These are phyloP conservation scores for Mikania micrantha DNA, from an alignment of 129 eudicot species.

Conservation along the genomic window DNA sequence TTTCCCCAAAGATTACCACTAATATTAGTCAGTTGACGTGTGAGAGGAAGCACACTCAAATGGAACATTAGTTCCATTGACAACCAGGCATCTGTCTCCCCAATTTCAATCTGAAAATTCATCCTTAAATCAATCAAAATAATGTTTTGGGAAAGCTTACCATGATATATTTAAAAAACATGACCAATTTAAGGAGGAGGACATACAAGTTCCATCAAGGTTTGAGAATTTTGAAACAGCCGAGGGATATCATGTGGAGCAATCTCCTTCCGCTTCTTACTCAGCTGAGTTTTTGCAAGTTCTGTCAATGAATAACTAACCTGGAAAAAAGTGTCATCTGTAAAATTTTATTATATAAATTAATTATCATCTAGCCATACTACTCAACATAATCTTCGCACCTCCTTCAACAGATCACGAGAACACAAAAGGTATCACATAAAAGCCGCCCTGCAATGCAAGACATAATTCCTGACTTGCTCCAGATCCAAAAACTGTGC, in stretches of 20 bases:
- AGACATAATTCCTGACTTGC: conserved; percentile 94
- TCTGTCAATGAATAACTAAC: conserved; percentile 97
- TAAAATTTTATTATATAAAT: conserved; percentile 3
- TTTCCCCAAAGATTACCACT: conserved; percentile 99
- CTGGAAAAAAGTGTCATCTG: conserved; percentile 35
- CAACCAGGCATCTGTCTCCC: conserved; percentile 97
- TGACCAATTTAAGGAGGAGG: conserved; percentile 1
- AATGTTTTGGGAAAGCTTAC: not conserved
- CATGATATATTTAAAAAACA: not conserved
- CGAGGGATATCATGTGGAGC: conserved; percentile 83
- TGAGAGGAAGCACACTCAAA: conserved; percentile 90
- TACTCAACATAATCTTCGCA: conserved; percentile 13
- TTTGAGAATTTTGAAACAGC: conserved; percentile 66
- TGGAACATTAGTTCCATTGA: conserved; percentile 98
- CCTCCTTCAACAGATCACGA: conserved; percentile 95
- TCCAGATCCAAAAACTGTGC: conserved; percentile 78
- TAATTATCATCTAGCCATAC: not conserved
- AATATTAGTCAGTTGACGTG: conserved; percentile 92
- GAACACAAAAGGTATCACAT: conserved; percentile 94
- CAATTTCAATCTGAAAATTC: conserved; percentile 69
- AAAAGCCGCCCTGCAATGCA: conserved; percentile 95
- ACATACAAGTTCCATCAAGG: conserved; percentile 86
- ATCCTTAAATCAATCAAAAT: conserved; percentile 8
- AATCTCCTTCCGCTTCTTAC: conserved; percentile 81
- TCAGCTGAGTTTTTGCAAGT: conserved; percentile 85